Evolutionary conservation across 1,284 basidiomycete genomes (phyloP), one percentile per base, ranked within the genome.

Genomic region (Cerrena zonata): DNA sequence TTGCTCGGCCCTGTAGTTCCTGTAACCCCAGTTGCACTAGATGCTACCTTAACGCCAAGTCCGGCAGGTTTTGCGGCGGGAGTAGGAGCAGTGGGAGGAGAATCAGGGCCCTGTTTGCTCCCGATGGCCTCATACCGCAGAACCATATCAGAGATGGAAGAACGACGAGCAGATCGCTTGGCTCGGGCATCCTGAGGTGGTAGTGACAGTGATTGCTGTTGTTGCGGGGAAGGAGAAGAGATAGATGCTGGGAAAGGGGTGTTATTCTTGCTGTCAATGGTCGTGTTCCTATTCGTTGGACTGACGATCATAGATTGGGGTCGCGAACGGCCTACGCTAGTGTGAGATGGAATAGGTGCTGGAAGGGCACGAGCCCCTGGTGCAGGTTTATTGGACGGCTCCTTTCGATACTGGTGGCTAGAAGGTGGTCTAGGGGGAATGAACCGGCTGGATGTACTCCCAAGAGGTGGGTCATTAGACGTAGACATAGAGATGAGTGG

Each of bases 91-190:
- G 59, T 48, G 44, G 71, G 66, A 10, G 65, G 59, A 42, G 60
- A 49, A 56, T 49, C 55, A 4, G 57, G 51, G 7, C 50, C 53
- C 13, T 47, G 54, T 18, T 23, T 55, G 18, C 54, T 51, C 37
- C 71, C 76, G 51, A 88, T 82, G 7, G 80, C 78, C 65, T 91
- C 88, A 62, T 82, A 91, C 40, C 72, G 76, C 56, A 86, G 84
- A 19, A 91, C 89, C 77, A 90, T 88, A 60, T 90, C 82, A 43
- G 87, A 80, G 54, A 90, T 91, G 0, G 89, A 91, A 15, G 82
- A 85, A 43, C 88, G 74, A 19, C 88, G 75, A 5, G 60, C 58
- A 12, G 65, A 59, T 23, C 73, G 72, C 38, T 57, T 62, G 5
- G 58, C 48, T n/a, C 59, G 59, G 10, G 65, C 53, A 27, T 60